Conservation (phyloP, 768 basidiomycete species). For the Tulasnella sp. region DNA sequence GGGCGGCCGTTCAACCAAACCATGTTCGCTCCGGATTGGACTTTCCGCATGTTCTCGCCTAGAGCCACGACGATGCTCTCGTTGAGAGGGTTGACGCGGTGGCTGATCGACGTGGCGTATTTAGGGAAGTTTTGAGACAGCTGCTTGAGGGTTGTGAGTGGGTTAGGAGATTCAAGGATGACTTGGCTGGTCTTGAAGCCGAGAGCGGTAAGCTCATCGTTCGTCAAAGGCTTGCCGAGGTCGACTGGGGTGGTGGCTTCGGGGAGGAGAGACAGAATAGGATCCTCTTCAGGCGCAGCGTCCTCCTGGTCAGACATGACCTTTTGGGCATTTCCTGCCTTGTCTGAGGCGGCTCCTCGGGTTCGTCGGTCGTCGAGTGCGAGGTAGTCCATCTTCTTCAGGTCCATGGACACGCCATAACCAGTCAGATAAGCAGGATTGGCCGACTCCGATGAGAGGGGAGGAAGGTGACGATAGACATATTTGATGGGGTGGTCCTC, state of each 20-base stretch:
- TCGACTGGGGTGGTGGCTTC: conserved; percentile 24
- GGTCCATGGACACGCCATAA: conserved; percentile 87
- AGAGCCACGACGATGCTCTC: conserved; percentile 60
- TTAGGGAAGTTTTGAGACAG: conserved; percentile 89
- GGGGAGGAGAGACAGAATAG: conserved; percentile 42
- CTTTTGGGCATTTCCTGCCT: conserved; percentile 8
- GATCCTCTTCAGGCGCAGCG: conserved; percentile 41
- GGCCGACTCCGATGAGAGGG: conserved; percentile 40
- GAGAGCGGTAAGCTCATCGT: conserved; percentile 64
- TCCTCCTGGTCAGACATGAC: conserved; percentile 20
- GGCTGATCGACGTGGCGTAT: conserved; percentile 73
- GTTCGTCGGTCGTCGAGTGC: conserved; percentile 82
- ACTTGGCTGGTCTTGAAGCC: conserved; percentile 77
- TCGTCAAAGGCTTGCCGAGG: conserved; percentile 50
- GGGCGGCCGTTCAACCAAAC: conserved; percentile 82
- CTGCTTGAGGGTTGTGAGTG: conserved; percentile 60
- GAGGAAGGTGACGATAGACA: conserved; percentile 70
- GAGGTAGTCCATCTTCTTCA: conserved; percentile 98
- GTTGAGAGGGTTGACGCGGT: conserved; percentile 60
- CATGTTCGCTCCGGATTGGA: conserved; percentile 56
- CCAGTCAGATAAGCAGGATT: conserved; percentile 67
- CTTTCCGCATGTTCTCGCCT: conserved; percentile 57
- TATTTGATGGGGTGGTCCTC: conserved; percentile 63
- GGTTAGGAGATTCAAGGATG: conserved; percentile 61
- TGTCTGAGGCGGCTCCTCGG: conserved; percentile 31